Evolutionary conservation across 768 basidiomycete species (phyloP), one percentile per base, ranked within the genome.

Genomic region (Coprinellus micaceus): DNA sequence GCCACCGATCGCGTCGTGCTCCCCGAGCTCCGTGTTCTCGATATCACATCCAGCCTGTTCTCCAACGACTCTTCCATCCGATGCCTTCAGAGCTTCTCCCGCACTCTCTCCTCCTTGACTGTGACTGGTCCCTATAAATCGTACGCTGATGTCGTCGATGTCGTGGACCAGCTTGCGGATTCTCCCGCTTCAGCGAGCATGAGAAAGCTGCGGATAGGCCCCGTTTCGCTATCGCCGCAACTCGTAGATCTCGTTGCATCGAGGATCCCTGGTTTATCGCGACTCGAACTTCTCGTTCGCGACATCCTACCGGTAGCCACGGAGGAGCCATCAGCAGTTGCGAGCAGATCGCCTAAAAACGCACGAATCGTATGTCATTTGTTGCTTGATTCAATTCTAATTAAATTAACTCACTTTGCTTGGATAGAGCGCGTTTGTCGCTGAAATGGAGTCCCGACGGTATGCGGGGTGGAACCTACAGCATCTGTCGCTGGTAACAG

Each of bases 161-260:
- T 72, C 15, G 46, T 77, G 7, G 57, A 43, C 25, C 57, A 69
- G 6, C 65, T 69, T 50, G 60, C 54, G 11, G 60, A 43, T 28
- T 55, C 50, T 24, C 58, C 63, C 36, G 50, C 54, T n/a, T 57
- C 62, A 2, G 61, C 60, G 30, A 52, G 54, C 7, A 63, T 78
- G 28, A 61, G 64, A 7, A 69, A 61, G 7, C 66, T 78, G 7
- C 69, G 77, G 2, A 59, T 80, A 13, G 75, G 77, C 10, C 67
- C 74, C 1, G 67, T 79, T 9, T 69, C 68, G 11, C 65, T 80
- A 6, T 75, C 73, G 7, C 78, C 78, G 2, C 66, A 74, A 54
- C 66, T 80, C 11, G 30, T 80, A 12, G 76, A 79, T 55, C 59
- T 77, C 7, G 63, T 80, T 17, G 73, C 77, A 2, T 54, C 63